Evolutionary conservation across 192 early-diverging fungal species (phyloP).

Genomic region (Coemansia sp.): DNA sequence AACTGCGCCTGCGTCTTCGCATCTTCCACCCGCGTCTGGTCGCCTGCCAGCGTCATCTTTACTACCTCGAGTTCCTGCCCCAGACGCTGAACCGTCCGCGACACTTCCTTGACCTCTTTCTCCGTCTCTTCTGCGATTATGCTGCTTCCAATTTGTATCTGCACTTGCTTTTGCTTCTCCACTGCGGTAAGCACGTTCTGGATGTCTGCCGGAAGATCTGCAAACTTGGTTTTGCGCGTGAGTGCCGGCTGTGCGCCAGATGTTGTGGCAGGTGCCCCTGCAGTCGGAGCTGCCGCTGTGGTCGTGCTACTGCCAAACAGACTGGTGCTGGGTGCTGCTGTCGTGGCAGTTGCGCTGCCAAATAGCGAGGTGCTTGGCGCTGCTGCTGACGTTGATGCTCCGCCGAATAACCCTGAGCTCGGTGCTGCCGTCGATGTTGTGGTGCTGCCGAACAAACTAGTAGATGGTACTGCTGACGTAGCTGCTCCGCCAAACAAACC

Average conservation of each 20-base stretch:
- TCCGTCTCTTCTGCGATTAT: conserved; percentile 39
- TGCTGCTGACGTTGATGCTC: background rate
- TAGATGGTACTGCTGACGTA: background rate
- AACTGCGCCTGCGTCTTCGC: conserved; percentile 25
- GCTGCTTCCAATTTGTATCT: conserved; percentile 44
- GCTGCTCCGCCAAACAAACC: conserved; percentile 7
- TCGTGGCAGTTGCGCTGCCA: background rate
- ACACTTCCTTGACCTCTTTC: conserved; percentile 10
- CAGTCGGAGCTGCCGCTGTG: background rate
- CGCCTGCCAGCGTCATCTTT: conserved; percentile 31
- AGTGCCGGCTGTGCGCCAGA: background rate
- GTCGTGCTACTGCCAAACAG: background rate
- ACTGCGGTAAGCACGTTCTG: conserved; percentile 31
- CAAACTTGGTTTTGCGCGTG: conserved; percentile 44
- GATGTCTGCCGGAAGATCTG: conserved; percentile 29
- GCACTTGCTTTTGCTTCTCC: conserved; percentile 44
- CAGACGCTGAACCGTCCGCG: conserved; percentile 20
- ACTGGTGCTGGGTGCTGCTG: background rate
- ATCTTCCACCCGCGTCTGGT: conserved; percentile 34
- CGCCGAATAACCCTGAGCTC: background rate
- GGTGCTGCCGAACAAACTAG: background rate
- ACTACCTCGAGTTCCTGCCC: conserved; percentile 34
- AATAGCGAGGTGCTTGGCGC: background rate
- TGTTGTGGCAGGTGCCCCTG: background rate
- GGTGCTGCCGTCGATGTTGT: background rate